Evolutionary conservation across 441 rosid genomes (phyloP), one percentile per base, ranked within the genome.

Genomic region (Aquilaria agallochum): DNA sequence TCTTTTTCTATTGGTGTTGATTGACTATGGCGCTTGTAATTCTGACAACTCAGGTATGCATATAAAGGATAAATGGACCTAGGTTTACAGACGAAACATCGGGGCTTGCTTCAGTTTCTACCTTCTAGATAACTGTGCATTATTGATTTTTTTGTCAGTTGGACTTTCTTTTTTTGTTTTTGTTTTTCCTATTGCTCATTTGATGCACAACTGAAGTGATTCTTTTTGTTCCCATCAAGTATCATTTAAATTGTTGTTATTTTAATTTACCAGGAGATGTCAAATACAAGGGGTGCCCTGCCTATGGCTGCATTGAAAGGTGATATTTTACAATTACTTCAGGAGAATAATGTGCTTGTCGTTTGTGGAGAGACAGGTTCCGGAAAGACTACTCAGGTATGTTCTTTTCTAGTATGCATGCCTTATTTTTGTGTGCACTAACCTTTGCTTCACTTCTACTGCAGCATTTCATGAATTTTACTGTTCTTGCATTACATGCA

Each of bases 311-410:
- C 74, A 60, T 63, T 89, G 79, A 87, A 84, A 79, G 73, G 64
- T 73, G 85, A 79, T 65, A 87, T 87, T 70, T 76, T 89, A 79
- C 84, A 82, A 69, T 62, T 65, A 48, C 79, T 94, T 72, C 84
- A 80, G 79, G 95, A 94, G 68, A 83, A 75, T 57, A 74, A 80
- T 74, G 89, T 90, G 61, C 84, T 94, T 58, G 96, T 90, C 63
- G 87, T 94, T 67, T 90, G 98, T 65, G 97, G 98, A 59, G 98
- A 94, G 78, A 94, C 97, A 52, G 98, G 98, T 70, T 94, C 96
- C 67, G 98, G 98, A 74, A 94, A 94, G 88, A 94, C 98, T 61
- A 94, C 96, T 34, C 98, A 90, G 98, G 95, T 90, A 51, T 53
- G 44, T 47, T 15, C 69, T 73, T 48, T 20, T 20, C 20, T 20